A percentile compares a stretch with the other conserved stretches of the same genome.
These are phyloP conservation scores for Microsporum ferrugineum DNA, from an alignment of 2,329 filamentous ascomycete genomes.

Conservation along the genomic window DNA sequence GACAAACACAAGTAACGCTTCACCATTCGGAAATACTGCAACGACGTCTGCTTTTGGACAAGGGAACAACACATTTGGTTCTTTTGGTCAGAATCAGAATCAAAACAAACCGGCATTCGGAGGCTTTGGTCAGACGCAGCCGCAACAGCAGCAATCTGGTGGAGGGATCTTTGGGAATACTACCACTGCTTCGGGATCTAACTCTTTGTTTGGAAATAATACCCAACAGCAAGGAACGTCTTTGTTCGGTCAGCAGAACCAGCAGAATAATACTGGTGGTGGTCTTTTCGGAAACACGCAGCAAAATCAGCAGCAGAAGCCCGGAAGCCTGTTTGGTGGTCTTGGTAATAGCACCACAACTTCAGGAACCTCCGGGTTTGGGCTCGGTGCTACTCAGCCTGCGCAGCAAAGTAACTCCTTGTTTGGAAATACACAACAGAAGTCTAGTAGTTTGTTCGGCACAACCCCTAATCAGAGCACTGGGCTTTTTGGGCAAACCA, in stretches of 20 bases:
- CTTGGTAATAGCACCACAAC: conserved; percentile 11
- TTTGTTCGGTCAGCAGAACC: conserved; percentile 30
- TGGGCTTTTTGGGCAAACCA: conserved; percentile 19
- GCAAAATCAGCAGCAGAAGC: conserved; percentile 22
- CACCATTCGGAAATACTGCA: conserved; percentile 29
- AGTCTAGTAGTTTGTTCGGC: conserved; percentile 46
- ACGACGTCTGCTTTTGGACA: conserved; percentile 37
- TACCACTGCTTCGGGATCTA: conserved; percentile 18
- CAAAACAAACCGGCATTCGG: conserved; percentile 31
- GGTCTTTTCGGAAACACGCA: conserved; percentile 31
- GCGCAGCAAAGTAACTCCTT: conserved; percentile 24
- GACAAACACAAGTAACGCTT: conserved; percentile 27
- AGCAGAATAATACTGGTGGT: conserved; percentile 28
- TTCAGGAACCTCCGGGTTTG: conserved; percentile 9
- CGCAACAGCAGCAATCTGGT: conserved; percentile 27
- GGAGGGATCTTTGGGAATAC: conserved; percentile 35
- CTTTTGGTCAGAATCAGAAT: conserved; percentile 32
- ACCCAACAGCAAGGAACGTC: conserved; percentile 27
- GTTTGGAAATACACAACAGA: conserved; percentile 25
- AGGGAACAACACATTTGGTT: conserved; percentile 32
- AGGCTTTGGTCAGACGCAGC: conserved; percentile 26
- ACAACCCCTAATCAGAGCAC: conserved; percentile 21
- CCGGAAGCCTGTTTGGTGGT: conserved; percentile 9
- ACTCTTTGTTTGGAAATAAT: conserved; percentile 29
- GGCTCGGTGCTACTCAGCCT: conserved; percentile 20